Percentiles rank a stretch among this genome's conserved stretches.
These are phyloP conservation scores for Fusarium nisikadoi DNA, from an alignment of 2,329 filamentous ascomycete genomes.

Conservation along the genomic window DNA sequence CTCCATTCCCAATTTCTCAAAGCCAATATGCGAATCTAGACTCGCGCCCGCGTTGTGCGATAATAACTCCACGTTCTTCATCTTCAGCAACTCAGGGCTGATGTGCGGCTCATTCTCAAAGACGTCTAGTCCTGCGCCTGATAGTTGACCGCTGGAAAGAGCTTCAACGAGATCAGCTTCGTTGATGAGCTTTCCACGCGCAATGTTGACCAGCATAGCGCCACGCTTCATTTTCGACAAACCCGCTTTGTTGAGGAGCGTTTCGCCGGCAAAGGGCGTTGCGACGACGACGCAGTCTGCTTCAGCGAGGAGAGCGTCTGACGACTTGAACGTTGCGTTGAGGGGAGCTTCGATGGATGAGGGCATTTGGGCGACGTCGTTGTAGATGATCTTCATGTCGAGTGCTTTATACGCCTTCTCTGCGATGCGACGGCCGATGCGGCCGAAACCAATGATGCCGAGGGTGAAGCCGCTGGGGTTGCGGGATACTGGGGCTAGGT, in stretches of 20 bases:
- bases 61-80: conserved; percentile 43
- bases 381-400: conserved; percentile 45
- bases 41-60: conserved; percentile 44
- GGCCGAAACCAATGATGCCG: conserved; percentile 42
- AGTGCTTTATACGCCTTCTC: conserved; percentile 44
- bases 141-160: conserved; percentile 69
- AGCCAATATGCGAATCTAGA: conserved; percentile 41
- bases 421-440: conserved; percentile 42
- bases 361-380: conserved; percentile 41
- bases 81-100: conserved; percentile 41
- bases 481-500: conserved; percentile 39
- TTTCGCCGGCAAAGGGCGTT: conserved; percentile 39
- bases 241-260: conserved; percentile 58
- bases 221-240: conserved; percentile 77
- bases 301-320: conserved; percentile 39
- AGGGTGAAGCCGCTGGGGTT: conserved; percentile 42
- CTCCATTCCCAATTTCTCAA: conserved; percentile 42
- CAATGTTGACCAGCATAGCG: conserved; percentile 76
- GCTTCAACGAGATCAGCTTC: conserved; percentile 76
- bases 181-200: conserved; percentile 77
- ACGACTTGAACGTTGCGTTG: conserved; percentile 30
- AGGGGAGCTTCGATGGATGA: conserved; percentile 24
- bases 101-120: conserved; percentile 73
- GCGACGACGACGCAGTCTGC: conserved; percentile 43
- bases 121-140: conserved; percentile 74